phyloP scores from a whole-genome alignment of 1,284 basidiomycete genomes.

The Cryptococcus depauperatus region DNA sequence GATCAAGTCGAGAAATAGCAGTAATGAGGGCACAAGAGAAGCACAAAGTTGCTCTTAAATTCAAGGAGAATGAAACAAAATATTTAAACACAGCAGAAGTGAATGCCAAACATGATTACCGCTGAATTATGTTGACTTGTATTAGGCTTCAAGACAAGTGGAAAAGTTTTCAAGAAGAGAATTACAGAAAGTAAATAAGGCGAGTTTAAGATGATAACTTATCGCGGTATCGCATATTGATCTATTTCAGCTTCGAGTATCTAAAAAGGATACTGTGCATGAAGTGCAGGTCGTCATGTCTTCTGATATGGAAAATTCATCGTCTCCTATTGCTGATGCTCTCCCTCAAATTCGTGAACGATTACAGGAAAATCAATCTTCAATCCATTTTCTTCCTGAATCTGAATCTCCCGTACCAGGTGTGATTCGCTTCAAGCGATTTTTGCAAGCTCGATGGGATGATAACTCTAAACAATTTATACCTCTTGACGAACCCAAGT shows the following conservation, averaged over 20 bases:
- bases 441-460: conserved; percentile 33
- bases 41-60: too few species aligned
- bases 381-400: conserved; percentile 20
- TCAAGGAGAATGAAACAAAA: conserved; percentile 25
- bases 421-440: conserved; percentile 38
- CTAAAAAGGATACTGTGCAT: conserved; percentile 38
- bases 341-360: conserved; percentile 34
- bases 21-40: neutral
- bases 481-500: conserved; percentile 25
- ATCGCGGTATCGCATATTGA: neutral
- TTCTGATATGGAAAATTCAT: conserved; percentile 27
- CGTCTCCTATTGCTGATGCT: conserved; percentile 35
- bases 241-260: conserved; percentile 28
- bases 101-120: too few species aligned
- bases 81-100: too few species aligned
- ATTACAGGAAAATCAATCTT: conserved; percentile 28
- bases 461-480: conserved; percentile 23
- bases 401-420: conserved; percentile 26
- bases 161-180: conserved; percentile 37
- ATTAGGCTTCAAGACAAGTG: conserved; percentile 31
- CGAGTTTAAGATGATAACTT: conserved; percentile 7
- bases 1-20: neutral
- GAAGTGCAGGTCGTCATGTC: conserved; percentile 42
- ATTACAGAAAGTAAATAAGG: conserved; percentile 30
- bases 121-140: too few species aligned